A percentile compares a stretch with the other conserved stretches of the same genome.
phyloP scores from a whole-genome alignment of 768 basidiomycete species.

The Pulveroboletus sp. region DNA sequence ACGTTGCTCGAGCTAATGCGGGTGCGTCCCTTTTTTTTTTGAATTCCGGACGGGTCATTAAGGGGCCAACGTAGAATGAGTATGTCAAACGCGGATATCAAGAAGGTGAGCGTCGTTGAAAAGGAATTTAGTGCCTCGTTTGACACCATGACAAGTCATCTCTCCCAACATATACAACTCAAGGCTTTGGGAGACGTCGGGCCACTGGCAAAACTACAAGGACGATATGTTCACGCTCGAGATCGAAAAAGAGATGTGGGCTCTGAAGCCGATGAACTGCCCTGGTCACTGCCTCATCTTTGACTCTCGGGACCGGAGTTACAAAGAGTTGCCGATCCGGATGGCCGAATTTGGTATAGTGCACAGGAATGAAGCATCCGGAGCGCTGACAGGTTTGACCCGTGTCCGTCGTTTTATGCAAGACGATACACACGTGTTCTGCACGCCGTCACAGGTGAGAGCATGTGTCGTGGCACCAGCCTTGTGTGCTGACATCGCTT shows the following conservation, averaged over 20 bases:
- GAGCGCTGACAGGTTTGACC: slow-evolving; percentile 88
- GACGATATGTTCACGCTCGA: slow-evolving; percentile 97
- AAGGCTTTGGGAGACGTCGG: slow-evolving; percentile 97
- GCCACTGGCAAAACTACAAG: slow-evolving; percentile 97
- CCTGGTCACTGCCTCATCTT: slow-evolving; percentile 96
- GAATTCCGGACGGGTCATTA: background rate
- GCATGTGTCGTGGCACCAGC: background rate
- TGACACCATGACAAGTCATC: slow-evolving; percentile 56
- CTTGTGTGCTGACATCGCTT: slow-evolving; percentile 1
- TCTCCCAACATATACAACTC: slow-evolving; percentile 97
- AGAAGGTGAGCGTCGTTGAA: slow-evolving; percentile 52
- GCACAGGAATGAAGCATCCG: slow-evolving; percentile 94
- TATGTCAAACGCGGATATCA: slow-evolving; percentile 95
- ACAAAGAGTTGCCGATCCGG: slow-evolving; percentile 92
- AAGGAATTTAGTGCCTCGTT: background rate
- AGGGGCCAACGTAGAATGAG: slow-evolving; percentile 52
- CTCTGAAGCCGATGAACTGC: slow-evolving; percentile 98
- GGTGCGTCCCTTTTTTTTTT: slow-evolving; percentile 41
- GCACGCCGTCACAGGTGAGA: slow-evolving; percentile 82
- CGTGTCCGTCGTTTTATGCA: slow-evolving; percentile 94
- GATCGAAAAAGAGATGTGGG: slow-evolving; percentile 95
- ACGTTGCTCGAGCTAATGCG: slow-evolving; percentile 85
- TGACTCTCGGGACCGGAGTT: slow-evolving; percentile 87
- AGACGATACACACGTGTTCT: slow-evolving; percentile 99
- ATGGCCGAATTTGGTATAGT: slow-evolving; percentile 99